These are phyloP conservation scores for Miamiensis avidus DNA, from an alignment of 169 alveolate species.

Conservation along the genomic window DNA sequence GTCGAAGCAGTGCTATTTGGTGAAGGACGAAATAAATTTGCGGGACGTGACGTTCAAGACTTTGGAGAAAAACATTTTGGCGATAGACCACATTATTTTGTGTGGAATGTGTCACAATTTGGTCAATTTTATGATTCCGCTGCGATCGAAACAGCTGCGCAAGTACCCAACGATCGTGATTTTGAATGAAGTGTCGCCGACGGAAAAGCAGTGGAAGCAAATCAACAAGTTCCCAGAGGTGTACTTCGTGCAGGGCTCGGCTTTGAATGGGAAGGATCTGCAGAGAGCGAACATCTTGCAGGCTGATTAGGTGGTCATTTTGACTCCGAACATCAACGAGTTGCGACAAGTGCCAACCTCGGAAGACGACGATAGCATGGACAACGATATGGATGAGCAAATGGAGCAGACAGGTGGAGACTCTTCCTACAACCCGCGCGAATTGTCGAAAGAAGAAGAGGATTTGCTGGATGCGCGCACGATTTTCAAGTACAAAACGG, in stretches of 20 bases:
- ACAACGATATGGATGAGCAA: constrained; percentile 22
- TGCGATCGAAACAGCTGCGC: constrained; percentile 69
- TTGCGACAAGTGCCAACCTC: constrained; percentile 22
- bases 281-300: constrained; percentile 72
- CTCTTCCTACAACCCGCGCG: constrained; percentile 12
- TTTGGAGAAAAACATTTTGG: constrained; percentile 66
- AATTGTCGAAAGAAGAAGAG: constrained; percentile 75
- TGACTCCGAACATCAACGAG: constrained; percentile 62
- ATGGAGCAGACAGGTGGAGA: constrained; percentile 30
- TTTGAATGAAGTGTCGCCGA: constrained; percentile 68
- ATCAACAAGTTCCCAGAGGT: constrained; percentile 74
- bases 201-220: constrained; percentile 76
- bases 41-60: constrained; percentile 74
- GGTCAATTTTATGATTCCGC: constrained; percentile 77
- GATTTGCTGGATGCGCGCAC: constrained; percentile 81
- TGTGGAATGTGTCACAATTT: constrained; percentile 85
- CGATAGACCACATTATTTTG: constrained; percentile 79
- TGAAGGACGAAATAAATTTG: constrained; percentile 57
- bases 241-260: constrained; percentile 80
- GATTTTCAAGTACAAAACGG: constrained; percentile 77
- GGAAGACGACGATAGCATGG: constrained; percentile 20
- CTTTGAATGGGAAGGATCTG: constrained; percentile 66
- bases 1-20: constrained; percentile 52
- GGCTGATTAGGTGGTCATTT: constrained; percentile 77
- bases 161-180: constrained; percentile 74